These are phyloP conservation scores for Pezicula carpinea DNA, from an alignment of 2,329 filamentous ascomycete genomes.

Conservation along the genomic window DNA sequence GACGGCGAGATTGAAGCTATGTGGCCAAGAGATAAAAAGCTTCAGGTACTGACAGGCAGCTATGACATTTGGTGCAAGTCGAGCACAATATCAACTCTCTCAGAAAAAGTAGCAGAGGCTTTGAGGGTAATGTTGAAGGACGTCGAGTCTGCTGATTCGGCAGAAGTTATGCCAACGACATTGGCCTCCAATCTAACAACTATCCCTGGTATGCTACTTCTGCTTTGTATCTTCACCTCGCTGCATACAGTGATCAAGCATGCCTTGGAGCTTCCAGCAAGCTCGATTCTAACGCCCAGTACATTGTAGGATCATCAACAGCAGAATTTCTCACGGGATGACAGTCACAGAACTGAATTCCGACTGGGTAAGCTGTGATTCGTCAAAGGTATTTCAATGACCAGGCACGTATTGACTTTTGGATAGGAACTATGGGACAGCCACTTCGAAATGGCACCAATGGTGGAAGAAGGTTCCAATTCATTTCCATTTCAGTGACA, in stretches of 20 bases:
- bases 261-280: not conserved
- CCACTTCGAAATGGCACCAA: conserved; percentile 6
- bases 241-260: too few species aligned
- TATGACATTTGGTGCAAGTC: conserved; percentile 9
- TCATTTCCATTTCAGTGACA: not conserved
- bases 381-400: conserved; percentile 1
- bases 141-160: conserved; percentile 3
- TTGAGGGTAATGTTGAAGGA: conserved; percentile 8
- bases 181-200: not conserved
- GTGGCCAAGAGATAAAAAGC: conserved; percentile 8
- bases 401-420: not conserved
- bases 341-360: conserved; percentile 9
- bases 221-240: not conserved
- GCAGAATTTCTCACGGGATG: conserved; percentile 5
- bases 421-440: conserved; percentile 10
- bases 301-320: conserved; percentile 1
- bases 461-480: conserved; percentile 5
- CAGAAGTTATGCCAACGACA: too few species aligned
- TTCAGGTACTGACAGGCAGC: conserved; percentile 5
- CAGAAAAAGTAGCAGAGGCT: conserved; percentile 8
- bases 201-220: conserved; percentile 5
- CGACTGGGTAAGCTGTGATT: conserved; percentile 8
- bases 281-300: conserved; percentile 1
- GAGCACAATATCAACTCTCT: conserved; percentile 3
- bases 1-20: conserved; percentile 7